Percentiles rank a stretch among this genome's conserved stretches.
phyloP scores from a whole-genome alignment of 352 stramenopile species.

The Globisporangium rhizosaccharum region DNA sequence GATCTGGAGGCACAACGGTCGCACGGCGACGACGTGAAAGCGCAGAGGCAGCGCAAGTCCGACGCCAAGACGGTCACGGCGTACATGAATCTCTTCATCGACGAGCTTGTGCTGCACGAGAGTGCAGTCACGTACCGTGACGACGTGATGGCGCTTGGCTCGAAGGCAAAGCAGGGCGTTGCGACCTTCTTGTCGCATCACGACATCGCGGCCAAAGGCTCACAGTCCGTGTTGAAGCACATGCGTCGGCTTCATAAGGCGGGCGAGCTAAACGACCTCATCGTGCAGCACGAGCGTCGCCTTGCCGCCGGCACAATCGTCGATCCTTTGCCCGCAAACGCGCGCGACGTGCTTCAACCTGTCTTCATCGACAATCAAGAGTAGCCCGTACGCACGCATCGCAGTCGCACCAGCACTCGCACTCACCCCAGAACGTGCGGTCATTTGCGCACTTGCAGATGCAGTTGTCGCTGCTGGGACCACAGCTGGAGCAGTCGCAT shows the following conservation, averaged over 20 bases:
- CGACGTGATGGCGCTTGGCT: not conserved
- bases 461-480: no score
- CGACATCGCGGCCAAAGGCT: not conserved
- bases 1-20: not conserved
- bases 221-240: conserved; percentile 6
- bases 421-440: no score
- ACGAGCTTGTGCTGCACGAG: conserved; percentile 1
- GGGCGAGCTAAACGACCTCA: not conserved
- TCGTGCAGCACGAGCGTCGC: conserved; percentile 2
- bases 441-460: no score
- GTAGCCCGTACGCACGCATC: no score
- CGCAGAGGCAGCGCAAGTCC: not conserved
- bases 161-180: conserved; percentile 1
- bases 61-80: not conserved
- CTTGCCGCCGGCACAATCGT: no score
- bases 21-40: not conserved
- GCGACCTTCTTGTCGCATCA: not conserved
- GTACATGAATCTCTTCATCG: conserved; percentile 3
- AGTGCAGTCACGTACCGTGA: conserved; percentile 2
- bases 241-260: conserved; percentile 2
- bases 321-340: no score
- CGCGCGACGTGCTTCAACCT: no score
- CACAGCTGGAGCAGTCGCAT: no score
- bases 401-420: no score
- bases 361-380: no score